A percentile compares a stretch with the other conserved stretches of the same genome.
phyloP scores from a whole-genome alignment of 2,329 filamentous ascomycete genomes.

The Neopestalotiopsis clavispora region DNA sequence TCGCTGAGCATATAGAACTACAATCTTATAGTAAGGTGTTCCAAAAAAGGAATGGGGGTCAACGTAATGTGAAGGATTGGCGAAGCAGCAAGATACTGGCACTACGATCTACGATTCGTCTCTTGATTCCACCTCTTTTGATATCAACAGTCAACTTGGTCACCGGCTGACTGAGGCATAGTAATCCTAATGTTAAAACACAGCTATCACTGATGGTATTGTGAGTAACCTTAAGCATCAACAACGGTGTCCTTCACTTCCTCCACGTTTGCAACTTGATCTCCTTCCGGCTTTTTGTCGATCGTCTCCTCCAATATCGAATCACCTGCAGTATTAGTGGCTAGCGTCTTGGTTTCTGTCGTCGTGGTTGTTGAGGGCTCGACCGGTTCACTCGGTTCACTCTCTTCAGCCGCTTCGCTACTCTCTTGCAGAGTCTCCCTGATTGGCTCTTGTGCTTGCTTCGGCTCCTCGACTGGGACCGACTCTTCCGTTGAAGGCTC shows the following conservation, averaged over 20 bases:
- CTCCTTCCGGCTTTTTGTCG: conserved; percentile 31
- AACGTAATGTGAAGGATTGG: background rate
- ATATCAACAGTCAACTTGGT: background rate
- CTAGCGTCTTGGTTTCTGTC: conserved; percentile 34
- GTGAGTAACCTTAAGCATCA: conserved; percentile 9
- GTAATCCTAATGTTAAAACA: background rate
- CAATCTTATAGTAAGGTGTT: background rate
- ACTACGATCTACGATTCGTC: conserved; percentile 1
- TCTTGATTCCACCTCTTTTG: background rate
- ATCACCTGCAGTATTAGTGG: conserved; percentile 36
- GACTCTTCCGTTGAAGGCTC: conserved; percentile 17
- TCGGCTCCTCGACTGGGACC: conserved; percentile 15
- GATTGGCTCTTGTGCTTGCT: background rate
- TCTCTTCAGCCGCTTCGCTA: background rate
- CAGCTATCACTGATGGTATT: conserved; percentile 1
- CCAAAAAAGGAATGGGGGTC: background rate
- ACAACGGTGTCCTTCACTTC: conserved; percentile 32
- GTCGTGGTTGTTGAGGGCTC: conserved; percentile 5
- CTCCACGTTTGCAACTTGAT: conserved; percentile 34
- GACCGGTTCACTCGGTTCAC: background rate
- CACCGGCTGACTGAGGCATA: too few species aligned
- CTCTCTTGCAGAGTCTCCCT: background rate
- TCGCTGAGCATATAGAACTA: background rate
- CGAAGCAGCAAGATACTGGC: background rate
- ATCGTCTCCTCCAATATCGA: conserved; percentile 35